These are phyloP conservation scores for Carex littledalei DNA, from an alignment of 176 grass and related monocot species.

Conservation along the genomic window DNA sequence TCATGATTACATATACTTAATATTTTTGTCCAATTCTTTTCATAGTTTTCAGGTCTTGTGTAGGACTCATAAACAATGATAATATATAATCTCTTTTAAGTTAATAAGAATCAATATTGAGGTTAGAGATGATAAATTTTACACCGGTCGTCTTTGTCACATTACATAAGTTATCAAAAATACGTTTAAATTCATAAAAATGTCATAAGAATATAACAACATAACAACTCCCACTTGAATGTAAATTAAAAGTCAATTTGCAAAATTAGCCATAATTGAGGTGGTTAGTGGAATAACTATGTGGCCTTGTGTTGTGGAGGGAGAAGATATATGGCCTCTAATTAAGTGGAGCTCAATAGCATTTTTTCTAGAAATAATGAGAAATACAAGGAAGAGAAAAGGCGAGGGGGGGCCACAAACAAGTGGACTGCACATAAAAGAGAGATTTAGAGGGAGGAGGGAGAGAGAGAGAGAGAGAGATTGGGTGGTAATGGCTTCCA, in stretches of 20 bases:
- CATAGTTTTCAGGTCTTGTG: no score
- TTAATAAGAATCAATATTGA: no score
- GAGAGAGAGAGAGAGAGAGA: not conserved
- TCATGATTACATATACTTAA: no score
- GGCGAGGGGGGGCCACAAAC: not conserved
- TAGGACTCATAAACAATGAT: no score
- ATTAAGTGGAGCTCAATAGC: not conserved
- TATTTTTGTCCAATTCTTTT: no score
- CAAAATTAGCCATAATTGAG: not conserved
- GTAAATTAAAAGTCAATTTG: not conserved
- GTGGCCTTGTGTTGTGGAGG: not conserved
- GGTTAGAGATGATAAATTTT: no score
- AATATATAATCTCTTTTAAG: no score
- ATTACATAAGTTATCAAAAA: not conserved
- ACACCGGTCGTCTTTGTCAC: no score
- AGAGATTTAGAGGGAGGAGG: not conserved
- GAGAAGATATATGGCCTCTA: not conserved
- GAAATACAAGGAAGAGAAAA: not conserved
- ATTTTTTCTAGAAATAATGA: not conserved
- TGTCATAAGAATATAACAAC: not conserved
- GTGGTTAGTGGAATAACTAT: not conserved
- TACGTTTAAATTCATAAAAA: not conserved
- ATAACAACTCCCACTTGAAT: not conserved
- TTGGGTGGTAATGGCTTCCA: conserved; percentile 16
- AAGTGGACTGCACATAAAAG: not conserved